These are phyloP conservation scores for Apostasia shenzhenica DNA, from an alignment of 106 monocot genomes.

Conservation along the genomic window DNA sequence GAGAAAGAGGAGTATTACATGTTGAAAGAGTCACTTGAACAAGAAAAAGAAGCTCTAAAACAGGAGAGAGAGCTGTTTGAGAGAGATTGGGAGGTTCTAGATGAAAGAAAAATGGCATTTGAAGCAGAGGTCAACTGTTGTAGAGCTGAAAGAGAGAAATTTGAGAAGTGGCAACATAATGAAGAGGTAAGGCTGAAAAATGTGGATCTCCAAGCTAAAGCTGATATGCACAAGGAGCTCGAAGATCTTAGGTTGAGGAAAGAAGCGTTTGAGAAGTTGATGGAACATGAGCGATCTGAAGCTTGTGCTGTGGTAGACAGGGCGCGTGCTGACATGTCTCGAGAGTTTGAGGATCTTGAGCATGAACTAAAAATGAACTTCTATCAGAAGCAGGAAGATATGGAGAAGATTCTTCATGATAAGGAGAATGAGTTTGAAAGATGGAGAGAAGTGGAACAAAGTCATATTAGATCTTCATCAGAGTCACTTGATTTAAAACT, in stretches of 20 bases:
- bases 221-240: constrained; percentile 34
- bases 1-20: constrained; percentile 71
- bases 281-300: constrained; percentile 45
- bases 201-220: constrained; percentile 24
- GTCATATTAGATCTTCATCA: constrained; percentile 36
- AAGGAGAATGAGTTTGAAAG: constrained; percentile 45
- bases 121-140: constrained; percentile 38
- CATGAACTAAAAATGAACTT: constrained; percentile 60
- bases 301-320: constrained; percentile 40
- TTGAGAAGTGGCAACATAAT: constrained; percentile 56
- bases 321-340: constrained; percentile 37
- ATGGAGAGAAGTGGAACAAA: constrained; percentile 40
- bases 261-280: constrained; percentile 60
- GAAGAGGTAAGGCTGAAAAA: constrained; percentile 64
- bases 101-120: constrained; percentile 61
- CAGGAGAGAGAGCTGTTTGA: constrained; percentile 85
- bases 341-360: constrained; percentile 39
- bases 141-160: constrained; percentile 42
- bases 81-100: constrained; percentile 78
- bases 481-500: constrained; percentile 41
- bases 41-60: constrained; percentile 59
- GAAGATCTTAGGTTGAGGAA: constrained; percentile 64
- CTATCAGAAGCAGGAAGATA: constrained; percentile 35
- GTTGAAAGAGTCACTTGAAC: constrained; percentile 44
- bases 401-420: constrained; percentile 36